Percentiles rank a stretch among this genome's conserved stretches.
These are phyloP conservation scores for Leccinum angustisporum DNA, from an alignment of 1,284 basidiomycete species.

Conservation along the genomic window DNA sequence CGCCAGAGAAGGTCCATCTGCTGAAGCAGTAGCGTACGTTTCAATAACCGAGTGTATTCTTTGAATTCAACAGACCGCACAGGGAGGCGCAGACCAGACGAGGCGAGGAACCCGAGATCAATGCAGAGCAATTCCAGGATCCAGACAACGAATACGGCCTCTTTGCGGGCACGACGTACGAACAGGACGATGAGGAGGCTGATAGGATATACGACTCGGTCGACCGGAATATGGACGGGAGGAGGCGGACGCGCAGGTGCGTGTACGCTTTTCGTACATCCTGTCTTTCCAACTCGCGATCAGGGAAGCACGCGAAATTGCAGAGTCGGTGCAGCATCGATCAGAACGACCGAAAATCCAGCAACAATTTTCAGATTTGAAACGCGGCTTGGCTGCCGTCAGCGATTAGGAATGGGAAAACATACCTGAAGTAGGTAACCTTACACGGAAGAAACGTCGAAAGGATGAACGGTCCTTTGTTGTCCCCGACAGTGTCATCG, in stretches of 20 bases:
- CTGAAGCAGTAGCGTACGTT: constrained; percentile 81
- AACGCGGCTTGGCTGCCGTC: constrained; percentile 83
- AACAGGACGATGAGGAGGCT: constrained; percentile 97
- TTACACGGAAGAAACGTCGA: constrained; percentile 90
- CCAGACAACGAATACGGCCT: constrained; percentile 97
- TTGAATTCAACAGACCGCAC: neutral
- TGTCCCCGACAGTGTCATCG: constrained; percentile 89
- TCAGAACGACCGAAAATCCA: constrained; percentile 87
- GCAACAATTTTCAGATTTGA: constrained; percentile 93
- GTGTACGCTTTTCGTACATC: constrained; percentile 48
- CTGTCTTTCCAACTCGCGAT: constrained; percentile 27
- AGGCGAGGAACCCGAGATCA: constrained; percentile 84
- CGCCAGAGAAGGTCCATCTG: constrained; percentile 90
- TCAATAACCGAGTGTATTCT: too few species aligned
- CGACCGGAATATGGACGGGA: constrained; percentile 87
- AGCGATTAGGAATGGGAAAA: constrained; percentile 93
- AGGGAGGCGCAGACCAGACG: constrained; percentile 75
- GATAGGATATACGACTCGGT: constrained; percentile 93
- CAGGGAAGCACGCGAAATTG: constrained; percentile 76
- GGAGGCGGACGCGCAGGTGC: constrained; percentile 78
- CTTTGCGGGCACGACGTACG: constrained; percentile 94
- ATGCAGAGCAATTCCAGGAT: constrained; percentile 91
- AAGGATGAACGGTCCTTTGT: constrained; percentile 84
- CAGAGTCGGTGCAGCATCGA: constrained; percentile 70
- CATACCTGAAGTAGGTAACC: constrained; percentile 94